Base-by-base conservation (phyloP, 1,139 yeast genomes). In the Candida neerlandica region DNA sequence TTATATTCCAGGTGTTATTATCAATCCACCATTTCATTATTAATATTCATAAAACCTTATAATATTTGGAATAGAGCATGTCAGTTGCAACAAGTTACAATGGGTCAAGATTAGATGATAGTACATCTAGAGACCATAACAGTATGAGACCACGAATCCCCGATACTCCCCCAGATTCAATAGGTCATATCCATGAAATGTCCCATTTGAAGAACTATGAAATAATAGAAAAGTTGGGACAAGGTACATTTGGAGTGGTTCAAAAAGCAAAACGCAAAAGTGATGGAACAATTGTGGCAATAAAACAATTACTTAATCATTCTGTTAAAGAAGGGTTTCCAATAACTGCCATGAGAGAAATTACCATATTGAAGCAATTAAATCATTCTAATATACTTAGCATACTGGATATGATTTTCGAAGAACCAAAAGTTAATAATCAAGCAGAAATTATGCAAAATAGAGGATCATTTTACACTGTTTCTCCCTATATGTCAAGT, bases 321-420 rank as follows among this genome's bases (percentile, higher is more conserved):
- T 87, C 89, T 48, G 90, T 88, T 43, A 89, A 88, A 59, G 97
- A 91, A 58, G 94, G 96, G 32, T 91, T 94, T 64, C 99, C 99
- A 1, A 85, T 95, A 21, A 95, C 99, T 0, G 97, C 99, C 4
- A 81, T 92, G 69, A 78, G 99, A 55, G 99, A 95, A 63, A 91
- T 94, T 54, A 82, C 89, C 18, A 90, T 92, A 18, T 73, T 95
- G 64, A 90, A 89, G 64, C 78, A 79, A 51, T 71, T 95, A 49
- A 69, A 77, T 47, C 91, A 92, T 62, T 69, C 73, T 30, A 89
- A 95, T 64, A 81, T 94, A 26, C 75, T 95, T 30, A 89, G 85
- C 52, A 75, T 94, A 45, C 64, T 86, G n/a, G 97, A 91, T 58
- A 86, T 92, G 86, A 80, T 92, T 1, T 83, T 87, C 54, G 89